phyloP scores from a whole-genome alignment of 2,329 filamentous ascomycete genomes.

The Diaporthe sp. region DNA sequence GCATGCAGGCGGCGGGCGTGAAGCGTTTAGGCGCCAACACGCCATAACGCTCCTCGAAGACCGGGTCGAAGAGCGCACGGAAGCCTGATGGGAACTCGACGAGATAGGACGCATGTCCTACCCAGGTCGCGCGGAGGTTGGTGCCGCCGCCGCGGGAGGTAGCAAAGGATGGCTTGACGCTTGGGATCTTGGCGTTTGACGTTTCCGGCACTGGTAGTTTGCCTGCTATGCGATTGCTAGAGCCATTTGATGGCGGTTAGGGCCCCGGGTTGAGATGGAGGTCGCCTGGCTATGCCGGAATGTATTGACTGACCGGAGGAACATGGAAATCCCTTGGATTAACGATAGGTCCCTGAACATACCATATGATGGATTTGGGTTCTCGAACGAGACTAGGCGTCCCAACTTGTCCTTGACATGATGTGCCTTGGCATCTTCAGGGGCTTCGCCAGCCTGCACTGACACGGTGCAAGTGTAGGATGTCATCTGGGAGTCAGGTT shows the following conservation, averaged over 20 bases:
- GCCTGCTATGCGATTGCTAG: not conserved
- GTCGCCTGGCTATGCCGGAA: not conserved
- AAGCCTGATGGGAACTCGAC: slow-evolving; percentile 47
- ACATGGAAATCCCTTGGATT: not conserved
- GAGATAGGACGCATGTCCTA: slow-evolving; percentile 17
- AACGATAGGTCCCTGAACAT: not conserved
- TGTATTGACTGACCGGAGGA: not conserved
- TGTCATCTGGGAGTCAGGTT: not conserved
- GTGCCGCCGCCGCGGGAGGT: not conserved
- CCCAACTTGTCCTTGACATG: not conserved
- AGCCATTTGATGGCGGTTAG: not conserved
- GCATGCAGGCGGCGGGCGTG: slow-evolving; percentile 62
- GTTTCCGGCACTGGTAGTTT: slow-evolving; percentile 7
- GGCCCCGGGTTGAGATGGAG: not conserved
- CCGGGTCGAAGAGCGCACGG: slow-evolving; percentile 65
- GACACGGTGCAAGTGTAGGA: slow-evolving; percentile 11
- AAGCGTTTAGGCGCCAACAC: slow-evolving; percentile 65
- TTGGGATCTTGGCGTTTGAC: not conserved
- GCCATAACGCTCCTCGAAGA: slow-evolving; percentile 64
- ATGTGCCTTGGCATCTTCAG: slow-evolving; percentile 7
- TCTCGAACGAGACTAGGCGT: not conserved
- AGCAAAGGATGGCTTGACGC: not conserved
- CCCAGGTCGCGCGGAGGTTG: slow-evolving; percentile 1
- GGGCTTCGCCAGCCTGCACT: not conserved
- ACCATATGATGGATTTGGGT: slow-evolving; percentile 2